phyloP scores from a whole-genome alignment of 192 early-diverging fungal species.

The Thoreauomyces humboldtii region DNA sequence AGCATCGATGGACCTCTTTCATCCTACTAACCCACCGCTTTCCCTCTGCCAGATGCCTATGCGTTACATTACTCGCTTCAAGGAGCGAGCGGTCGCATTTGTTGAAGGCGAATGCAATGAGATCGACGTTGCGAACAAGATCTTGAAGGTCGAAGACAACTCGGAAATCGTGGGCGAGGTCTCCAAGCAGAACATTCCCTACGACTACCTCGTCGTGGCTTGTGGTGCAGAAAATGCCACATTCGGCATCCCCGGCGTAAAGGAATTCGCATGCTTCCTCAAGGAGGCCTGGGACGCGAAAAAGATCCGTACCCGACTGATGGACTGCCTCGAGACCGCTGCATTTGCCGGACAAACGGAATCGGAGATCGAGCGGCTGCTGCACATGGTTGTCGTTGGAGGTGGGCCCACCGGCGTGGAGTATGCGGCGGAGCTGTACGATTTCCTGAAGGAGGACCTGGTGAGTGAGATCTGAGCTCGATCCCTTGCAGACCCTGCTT shows the following conservation, averaged over 20 bases:
- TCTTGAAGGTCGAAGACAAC: conserved; percentile 74
- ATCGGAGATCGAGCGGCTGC: conserved; percentile 66
- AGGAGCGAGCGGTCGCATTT: conserved; percentile 78
- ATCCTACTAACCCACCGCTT: too few species aligned
- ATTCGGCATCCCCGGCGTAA: conserved; percentile 76
- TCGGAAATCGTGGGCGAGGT: conserved; percentile 67
- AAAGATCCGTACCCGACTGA: conserved; percentile 71
- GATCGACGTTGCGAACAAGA: conserved; percentile 80
- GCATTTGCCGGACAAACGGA: conserved; percentile 72
- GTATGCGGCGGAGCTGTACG: conserved; percentile 81
- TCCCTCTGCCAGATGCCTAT: too few species aligned
- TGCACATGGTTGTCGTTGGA: conserved; percentile 74
- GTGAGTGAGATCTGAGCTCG: conserved; percentile 16
- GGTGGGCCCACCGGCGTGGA: conserved; percentile 54
- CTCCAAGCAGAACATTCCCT: conserved; percentile 55
- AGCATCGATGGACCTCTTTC: too few species aligned
- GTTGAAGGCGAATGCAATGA: conserved; percentile 87
- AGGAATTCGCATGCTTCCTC: conserved; percentile 72
- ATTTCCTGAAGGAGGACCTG: conserved; percentile 76
- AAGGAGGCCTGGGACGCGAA: conserved; percentile 74
- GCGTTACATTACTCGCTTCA: conserved; percentile 83
- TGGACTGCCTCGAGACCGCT: conserved; percentile 68
- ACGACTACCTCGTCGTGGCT: conserved; percentile 79
- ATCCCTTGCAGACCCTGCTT: too few species aligned
- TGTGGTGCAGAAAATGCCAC: conserved; percentile 76